Evolutionary conservation across 352 stramenopile species (phyloP), one percentile per base, ranked within the genome.

Genomic region (Phytophthora brassicae): DNA sequence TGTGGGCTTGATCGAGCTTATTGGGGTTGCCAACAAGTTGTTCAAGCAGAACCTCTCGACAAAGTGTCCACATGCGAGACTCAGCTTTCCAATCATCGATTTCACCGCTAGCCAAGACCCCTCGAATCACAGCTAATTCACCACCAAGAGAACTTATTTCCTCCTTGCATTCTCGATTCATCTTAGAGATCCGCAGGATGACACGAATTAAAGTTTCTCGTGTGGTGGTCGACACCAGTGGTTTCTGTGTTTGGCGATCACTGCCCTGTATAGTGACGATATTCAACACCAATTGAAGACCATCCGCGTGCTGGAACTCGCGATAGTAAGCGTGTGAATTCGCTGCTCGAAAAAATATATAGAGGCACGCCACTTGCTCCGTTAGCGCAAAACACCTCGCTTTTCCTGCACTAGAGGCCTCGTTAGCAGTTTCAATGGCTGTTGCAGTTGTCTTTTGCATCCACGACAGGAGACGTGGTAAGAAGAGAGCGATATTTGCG

Each of bases 391-490:
- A 60, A 35, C 52, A 62, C 12, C 47, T 60, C 20, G 31, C 43
- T 54, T 60, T 67, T 24, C 28, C 41, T 20, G 35, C 2, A 2
- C n/a, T 42, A 23, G 26, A 61, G 19, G 52, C 64, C 12, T 70
- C 44, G 29, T 44, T 43, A 23, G 6, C 51, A 3, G n/a, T 52
- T 24, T 36, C 51, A 14, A 59, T 53, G 6, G 35, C 51, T 13
- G 35, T 35, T 29, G 36, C 42, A 43, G 53, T 65, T 20, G 64
- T 78, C 48, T 75, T 88, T n/a, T 80, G 70, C 74, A 92, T 86
- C 83, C 77, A 92, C 11, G 74, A 73, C 36, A 90, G 55, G 7
- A 90, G 66, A 5, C 84, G 81, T 9, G 81, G 71, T 28, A 92
- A 49, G 35, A 90, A 72, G 16, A 92, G 74, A 23, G 75, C 70